Conservation (phyloP, 164 flowering plant species). For the Chloranthus sessilifolius region DNA sequence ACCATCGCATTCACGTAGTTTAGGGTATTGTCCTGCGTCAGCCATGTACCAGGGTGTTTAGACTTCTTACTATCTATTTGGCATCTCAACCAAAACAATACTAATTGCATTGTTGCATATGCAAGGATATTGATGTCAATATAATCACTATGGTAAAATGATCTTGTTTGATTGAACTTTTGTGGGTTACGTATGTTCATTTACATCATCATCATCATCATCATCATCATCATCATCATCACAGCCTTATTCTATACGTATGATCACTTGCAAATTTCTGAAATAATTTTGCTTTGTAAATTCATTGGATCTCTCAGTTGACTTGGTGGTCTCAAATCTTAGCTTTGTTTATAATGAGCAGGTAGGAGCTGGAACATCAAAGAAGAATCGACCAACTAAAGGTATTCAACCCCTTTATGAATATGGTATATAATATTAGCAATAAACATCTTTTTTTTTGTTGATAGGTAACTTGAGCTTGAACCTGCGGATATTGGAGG, state of each 20-base stretch:
- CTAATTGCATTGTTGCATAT: too few relatives aligned
- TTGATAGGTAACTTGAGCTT: not conserved
- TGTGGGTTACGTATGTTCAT: not conserved
- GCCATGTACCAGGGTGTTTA: too few relatives aligned
- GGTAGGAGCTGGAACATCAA: constrained; percentile 57
- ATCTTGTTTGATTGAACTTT: too few relatives aligned
- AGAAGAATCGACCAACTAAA: constrained; percentile 61
- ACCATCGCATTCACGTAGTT: too few relatives aligned
- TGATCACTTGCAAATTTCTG: too few relatives aligned
- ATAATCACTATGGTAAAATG: too few relatives aligned
- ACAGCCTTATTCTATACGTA: not conserved
- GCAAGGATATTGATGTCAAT: too few relatives aligned
- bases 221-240: not conserved
- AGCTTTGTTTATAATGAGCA: constrained; percentile 12
- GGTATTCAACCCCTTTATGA: constrained; percentile 30
- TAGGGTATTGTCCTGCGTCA: too few relatives aligned
- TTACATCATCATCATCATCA: not conserved
- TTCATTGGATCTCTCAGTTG: not conserved
- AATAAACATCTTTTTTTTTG: not conserved
- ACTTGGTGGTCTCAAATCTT: not conserved
- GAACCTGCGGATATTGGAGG: not conserved
- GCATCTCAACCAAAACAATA: too few relatives aligned
- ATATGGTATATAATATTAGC: not conserved
- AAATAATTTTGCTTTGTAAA: not conserved
- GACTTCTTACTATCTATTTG: too few relatives aligned